Percentiles rank a stretch among this genome's conserved stretches.
Evolutionary conservation across 164 flowering plant species (phyloP).

Genomic region (Tetracentron sinense): DNA sequence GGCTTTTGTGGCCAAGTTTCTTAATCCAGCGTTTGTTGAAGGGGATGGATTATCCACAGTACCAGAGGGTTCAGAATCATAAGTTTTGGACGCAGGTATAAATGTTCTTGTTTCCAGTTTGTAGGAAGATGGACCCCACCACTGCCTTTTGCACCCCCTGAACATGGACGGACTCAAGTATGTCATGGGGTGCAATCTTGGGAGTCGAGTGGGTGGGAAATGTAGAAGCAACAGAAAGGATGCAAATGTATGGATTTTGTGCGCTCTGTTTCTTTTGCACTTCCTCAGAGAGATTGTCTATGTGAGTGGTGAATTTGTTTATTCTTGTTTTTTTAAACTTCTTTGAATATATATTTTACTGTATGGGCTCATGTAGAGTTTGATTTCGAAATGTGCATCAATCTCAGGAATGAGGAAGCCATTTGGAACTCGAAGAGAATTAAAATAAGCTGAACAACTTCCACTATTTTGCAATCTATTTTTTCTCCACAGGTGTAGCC

Average conservation of each 20-base stretch:
- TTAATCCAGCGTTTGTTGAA: slow-evolving; percentile 45
- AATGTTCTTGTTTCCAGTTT: slow-evolving; percentile 13
- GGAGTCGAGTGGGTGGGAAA: slow-evolving; percentile 3
- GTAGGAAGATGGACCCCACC: slow-evolving; percentile 11
- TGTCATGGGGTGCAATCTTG: background rate
- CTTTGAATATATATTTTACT: slow-evolving; percentile 29
- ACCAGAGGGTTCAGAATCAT: slow-evolving; percentile 46
- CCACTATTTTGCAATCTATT: slow-evolving; percentile 10
- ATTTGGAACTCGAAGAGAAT: slow-evolving; percentile 18
- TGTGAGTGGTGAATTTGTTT: slow-evolving; percentile 32
- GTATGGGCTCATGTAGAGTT: slow-evolving; percentile 37
- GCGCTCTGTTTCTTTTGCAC: slow-evolving; percentile 24
- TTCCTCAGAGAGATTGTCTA: slow-evolving; percentile 18
- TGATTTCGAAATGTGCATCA: slow-evolving; percentile 26
- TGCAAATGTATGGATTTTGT: slow-evolving; percentile 20
- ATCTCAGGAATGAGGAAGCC: slow-evolving; percentile 19
- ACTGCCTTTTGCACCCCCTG: slow-evolving; percentile 18
- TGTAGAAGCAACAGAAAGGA: slow-evolving; percentile 15
- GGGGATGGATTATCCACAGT: slow-evolving; percentile 43
- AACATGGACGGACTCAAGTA: background rate
- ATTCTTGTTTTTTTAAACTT: slow-evolving; percentile 32
- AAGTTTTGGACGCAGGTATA: background rate
- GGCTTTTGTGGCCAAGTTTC: slow-evolving; percentile 64
- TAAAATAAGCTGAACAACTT: slow-evolving; percentile 12
- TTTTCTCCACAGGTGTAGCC: too few relatives aligned